Base-by-base conservation (phyloP, 441 rosid species). In the Gossypium aridum region DNA sequence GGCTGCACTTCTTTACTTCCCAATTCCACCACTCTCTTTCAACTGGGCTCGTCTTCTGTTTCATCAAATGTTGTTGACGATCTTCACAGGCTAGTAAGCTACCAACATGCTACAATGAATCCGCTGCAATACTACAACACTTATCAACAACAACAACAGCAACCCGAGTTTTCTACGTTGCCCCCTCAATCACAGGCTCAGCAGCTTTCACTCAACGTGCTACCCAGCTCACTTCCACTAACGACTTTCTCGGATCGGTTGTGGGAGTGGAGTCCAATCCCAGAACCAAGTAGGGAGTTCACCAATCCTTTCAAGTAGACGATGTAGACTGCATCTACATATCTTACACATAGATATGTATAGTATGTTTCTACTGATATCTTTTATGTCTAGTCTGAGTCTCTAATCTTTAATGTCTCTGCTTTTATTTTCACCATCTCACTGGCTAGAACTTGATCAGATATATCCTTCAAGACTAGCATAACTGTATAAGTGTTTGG, bases 251-350 rank as follows among this genome's bases (percentile, higher is more conserved):
- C 89, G 0, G 94, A 90, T 77, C 72, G 87, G 62, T 16, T 88
- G 72, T 91, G 96, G 98, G 97, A 94, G 31, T 94, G 98, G 98
- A 94, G 86, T 75, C 92, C 91, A 19, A 72, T 86, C 70, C 88
- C 91, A 4, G 96, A 90, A 19, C 86, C 84, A 17, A 83, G 71
- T 81, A 83, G 80, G 83, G 96, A 90, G 49, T 83, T 83, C 83
- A 85, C 70, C 74, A 85, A 82, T 71, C 86, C 92, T 16, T 94
- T 90, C 87, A 92, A 90, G 90, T 90, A 86, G 86, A 31, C 54
- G 7, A 2, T n/a, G 72, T 51, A 39, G n/a, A 16, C 47, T 53
- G 49, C 59, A 53, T 53, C 1, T 7, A 3, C 28, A 3, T 39
- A 39, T 13, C 22, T 47, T 68, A 23, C 59, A 49, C n/a, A 70